Percentiles rank a stretch among this genome's conserved stretches.
Evolutionary conservation across 371 early-diverging fungal species (phyloP).

Genomic region (Mortierella sp.): DNA sequence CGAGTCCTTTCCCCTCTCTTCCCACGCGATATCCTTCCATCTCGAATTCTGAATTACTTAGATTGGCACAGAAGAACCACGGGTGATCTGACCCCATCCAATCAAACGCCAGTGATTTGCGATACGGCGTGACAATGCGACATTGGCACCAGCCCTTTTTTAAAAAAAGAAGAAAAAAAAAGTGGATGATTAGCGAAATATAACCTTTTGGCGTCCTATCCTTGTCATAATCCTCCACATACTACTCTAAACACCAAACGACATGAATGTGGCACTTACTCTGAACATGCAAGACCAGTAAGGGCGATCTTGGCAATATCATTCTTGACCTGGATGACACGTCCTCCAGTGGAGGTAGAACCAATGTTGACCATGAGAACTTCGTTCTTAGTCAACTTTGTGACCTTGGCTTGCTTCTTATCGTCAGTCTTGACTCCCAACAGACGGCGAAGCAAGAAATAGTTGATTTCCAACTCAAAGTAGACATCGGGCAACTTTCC

Average conservation of each 20-base stretch:
- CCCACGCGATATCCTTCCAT: background rate
- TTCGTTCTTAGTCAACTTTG: conserved; percentile 95
- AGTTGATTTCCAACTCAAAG: conserved; percentile 96
- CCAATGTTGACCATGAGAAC: conserved; percentile 99
- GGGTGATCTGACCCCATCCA: conserved; percentile 97
- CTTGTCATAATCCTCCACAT: background rate
- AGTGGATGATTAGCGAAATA: background rate
- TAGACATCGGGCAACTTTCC: conserved; percentile 98
- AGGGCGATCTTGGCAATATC: conserved; percentile 96
- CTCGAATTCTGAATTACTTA: conserved; percentile 7
- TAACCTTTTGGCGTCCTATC: background rate
- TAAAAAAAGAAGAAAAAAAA: background rate
- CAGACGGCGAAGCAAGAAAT: conserved; percentile 96
- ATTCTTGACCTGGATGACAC: conserved; percentile 94
- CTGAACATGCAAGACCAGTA: conserved; percentile 97
- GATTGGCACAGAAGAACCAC: conserved; percentile 81
- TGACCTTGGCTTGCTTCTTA: conserved; percentile 96
- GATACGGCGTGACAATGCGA: conserved; percentile 98
- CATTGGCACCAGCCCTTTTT: conserved; percentile 89
- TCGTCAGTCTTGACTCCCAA: conserved; percentile 97
- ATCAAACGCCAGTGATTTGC: conserved; percentile 99
- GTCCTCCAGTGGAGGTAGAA: conserved; percentile 98
- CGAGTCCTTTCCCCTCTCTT: background rate
- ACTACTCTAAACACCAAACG: no score
- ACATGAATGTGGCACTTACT: conserved; percentile 59